Evolutionary conservation across 2,329 filamentous ascomycete species (phyloP), one percentile per base, ranked within the genome.

Genomic region (Beauveria rudraprayagi): DNA sequence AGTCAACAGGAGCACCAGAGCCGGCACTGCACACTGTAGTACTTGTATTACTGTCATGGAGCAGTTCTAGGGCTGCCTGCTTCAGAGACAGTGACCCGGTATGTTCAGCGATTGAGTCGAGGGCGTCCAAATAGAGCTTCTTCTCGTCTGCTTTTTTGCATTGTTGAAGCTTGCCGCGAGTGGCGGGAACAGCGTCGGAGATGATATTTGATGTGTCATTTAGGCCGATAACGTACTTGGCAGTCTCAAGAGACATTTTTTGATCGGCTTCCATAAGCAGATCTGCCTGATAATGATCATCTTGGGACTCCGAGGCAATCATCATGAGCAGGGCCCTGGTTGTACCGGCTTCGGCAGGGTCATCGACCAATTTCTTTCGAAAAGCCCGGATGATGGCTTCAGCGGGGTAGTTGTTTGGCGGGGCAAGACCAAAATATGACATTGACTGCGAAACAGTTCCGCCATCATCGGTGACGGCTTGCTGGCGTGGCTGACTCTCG

Each of bases 171-270:
- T 61, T 62, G 24, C 44, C 43, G 8, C 50, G 57, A 5, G 57
- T 62, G 11, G 55, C 56, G 7, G 56, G 22, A 8, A 41, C 56
- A 11, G 61, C 56, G 22, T 44, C 46, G 26, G 44, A 37, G 17
- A 69, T 69, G 40, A 71, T 65, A 24, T 63, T 65, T 19, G 63
- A 65, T 2, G 65, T 61, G 7, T 62, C 63, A 4, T 41, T 64
- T 10, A 74, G 61, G 1, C 69, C 72, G 30, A 76, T 67, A 28
- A 76, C 63, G 5, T 66, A 65, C 43, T 69, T 69, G 19, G 70
- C 70, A 1, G 74, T 75, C 1, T 68, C 66, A 17, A 75, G 50
- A 4, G 74, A 73, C 70, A 76, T 75, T 34, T 72, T 73, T 16
- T 63, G 63, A 55, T 73, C 70, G 17, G 67, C 68, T 52, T 76